Conservation (phyloP, 768 basidiomycete genomes). For the Mycena crocata region DNA sequence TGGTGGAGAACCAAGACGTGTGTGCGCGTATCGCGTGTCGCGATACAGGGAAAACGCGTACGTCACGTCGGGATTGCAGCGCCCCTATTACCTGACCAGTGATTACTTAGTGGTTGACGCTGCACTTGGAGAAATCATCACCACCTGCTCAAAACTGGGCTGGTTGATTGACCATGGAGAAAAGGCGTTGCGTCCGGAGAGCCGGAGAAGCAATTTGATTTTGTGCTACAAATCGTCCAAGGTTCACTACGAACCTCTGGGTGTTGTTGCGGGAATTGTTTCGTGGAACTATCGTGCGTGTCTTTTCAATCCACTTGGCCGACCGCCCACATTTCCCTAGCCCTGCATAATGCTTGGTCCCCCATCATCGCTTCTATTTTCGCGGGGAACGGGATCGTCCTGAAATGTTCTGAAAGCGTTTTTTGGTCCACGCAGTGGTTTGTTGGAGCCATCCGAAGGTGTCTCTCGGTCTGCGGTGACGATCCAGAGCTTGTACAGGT, state of each 20-base stretch:
- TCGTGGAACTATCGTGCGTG: slow-evolving; percentile 92
- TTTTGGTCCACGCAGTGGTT: slow-evolving; percentile 92
- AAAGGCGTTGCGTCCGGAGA: slow-evolving; percentile 76
- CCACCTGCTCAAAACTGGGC: slow-evolving; percentile 94
- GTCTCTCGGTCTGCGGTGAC: slow-evolving; percentile 85
- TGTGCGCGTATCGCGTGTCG: slow-evolving; percentile 91
- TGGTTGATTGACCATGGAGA: slow-evolving; percentile 93
- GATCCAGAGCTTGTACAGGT: slow-evolving; percentile 90
- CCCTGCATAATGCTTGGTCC: slow-evolving; percentile 93
- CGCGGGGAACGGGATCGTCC: slow-evolving; percentile 87
- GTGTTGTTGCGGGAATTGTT: slow-evolving; percentile 92
- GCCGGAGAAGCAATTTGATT: slow-evolving; percentile 73
- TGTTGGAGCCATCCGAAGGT: slow-evolving; percentile 79
- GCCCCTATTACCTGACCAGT: neutral
- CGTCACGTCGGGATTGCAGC: slow-evolving; percentile 42
- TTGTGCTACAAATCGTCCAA: slow-evolving; percentile 81
- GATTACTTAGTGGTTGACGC: slow-evolving; percentile 84
- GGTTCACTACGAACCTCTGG: slow-evolving; percentile 90
- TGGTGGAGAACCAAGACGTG: slow-evolving; percentile 88
- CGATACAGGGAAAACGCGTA: slow-evolving; percentile 95
- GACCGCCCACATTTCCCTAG: slow-evolving; percentile 49
- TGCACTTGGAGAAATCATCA: slow-evolving; percentile 92
- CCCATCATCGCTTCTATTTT: slow-evolving; percentile 93
- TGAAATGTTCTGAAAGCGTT: slow-evolving; percentile 94
- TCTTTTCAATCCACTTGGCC: neutral